Conservation (phyloP, 441 rosid species). For the Dalechampia spathulata region DNA sequence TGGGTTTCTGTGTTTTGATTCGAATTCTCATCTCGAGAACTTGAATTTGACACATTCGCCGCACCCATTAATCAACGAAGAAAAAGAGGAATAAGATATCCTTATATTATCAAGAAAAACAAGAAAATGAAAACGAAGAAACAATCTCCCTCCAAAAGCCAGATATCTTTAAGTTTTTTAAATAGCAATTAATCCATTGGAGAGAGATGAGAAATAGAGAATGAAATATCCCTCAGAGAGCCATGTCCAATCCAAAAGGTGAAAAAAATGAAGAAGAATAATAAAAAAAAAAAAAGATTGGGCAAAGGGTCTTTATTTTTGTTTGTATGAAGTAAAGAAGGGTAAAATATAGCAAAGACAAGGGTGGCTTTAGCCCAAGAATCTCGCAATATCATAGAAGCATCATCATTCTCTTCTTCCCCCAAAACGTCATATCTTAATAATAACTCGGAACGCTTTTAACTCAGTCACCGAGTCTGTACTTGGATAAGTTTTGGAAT, state of each 20-base stretch:
- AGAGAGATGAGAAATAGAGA: too few relatives aligned
- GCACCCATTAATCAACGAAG: constrained; percentile 28
- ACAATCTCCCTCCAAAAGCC: constrained; percentile 1
- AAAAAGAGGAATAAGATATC: background rate
- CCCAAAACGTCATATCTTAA: background rate
- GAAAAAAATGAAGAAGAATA: too few relatives aligned
- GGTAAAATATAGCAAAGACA: too few relatives aligned
- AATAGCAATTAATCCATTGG: background rate
- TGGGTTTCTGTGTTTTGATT: constrained; percentile 18
- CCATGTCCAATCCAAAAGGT: background rate
- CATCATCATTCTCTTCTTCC: background rate
- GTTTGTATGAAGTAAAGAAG: too few relatives aligned
- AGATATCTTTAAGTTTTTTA: background rate
- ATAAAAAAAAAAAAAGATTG: constrained; percentile 2
- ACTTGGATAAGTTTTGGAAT: too few relatives aligned
- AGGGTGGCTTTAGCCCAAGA: background rate
- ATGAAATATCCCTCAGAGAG: constrained; percentile 2
- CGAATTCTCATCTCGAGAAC: constrained; percentile 16
- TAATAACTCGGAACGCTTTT: background rate
- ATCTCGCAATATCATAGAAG: too few relatives aligned
- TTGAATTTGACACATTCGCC: constrained; percentile 21
- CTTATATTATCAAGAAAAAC: constrained; percentile 3
- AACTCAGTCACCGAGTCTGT: background rate
- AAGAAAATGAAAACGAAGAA: background rate
- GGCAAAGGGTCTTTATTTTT: too few relatives aligned